Base-by-base conservation (phyloP, 805 yeast species). In the Debaryomyces hansenii region DNA sequence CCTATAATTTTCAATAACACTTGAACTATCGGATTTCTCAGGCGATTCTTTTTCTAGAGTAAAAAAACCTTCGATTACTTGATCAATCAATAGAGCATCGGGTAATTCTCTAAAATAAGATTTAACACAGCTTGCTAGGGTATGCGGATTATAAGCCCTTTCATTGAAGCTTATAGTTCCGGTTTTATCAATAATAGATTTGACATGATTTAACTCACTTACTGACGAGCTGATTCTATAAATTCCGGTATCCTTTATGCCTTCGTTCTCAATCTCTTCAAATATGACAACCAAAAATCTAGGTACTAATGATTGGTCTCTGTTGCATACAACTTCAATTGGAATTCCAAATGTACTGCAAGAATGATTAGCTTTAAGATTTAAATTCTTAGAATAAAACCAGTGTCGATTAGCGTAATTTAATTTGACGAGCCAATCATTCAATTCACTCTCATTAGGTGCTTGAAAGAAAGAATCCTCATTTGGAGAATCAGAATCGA, bases 181-280 rank as follows among this genome's bases (percentile, higher is more conserved):
- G 5, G 60, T 47, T 45, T 61, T 63, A 54, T 80, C 81, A 45
- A 80, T 76, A 43, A 66, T 68, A 1, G 66, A 58, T 51, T 70
- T 77, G 46, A 78, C 64, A 37, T 67, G 66, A 40, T 59, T 67
- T 51, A 80, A 66, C 32, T 76, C 79, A 48, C 74, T 68, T 21
- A 79, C 52, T 0, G 83, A 77, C 0, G 83, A 77, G 58, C 82
- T 76, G 51, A 79, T 80, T 62, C 98, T 81, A 63, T 92, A 92
- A 11, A 92, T 73, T 14, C 98, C 98, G 44, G 89, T 87, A 60
- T 91, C 97, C 54, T 89, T 90, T 24, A 92, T 63, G 0, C 98
- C 97, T 44, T 91, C 80, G n/a, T 74, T 67, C 63, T 92, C 98
- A 52, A 92, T 87, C 54, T 85, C 94, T 39, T 75, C 75, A 54